Base-by-base conservation (phyloP, 2,329 filamentous ascomycete genomes). In the Apiospora malaysiana region DNA sequence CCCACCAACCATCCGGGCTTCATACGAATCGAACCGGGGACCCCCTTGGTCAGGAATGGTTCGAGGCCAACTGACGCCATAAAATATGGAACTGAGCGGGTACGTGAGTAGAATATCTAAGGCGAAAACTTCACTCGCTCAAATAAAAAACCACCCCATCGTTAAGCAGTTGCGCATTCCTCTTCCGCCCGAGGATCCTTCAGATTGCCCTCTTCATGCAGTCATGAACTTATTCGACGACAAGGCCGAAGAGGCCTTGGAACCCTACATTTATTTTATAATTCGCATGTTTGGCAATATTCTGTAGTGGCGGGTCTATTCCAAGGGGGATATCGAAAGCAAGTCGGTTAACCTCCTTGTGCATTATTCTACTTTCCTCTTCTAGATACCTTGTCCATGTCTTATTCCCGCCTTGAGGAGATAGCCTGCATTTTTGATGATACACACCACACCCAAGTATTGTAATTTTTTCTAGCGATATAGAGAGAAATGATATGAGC, bases 311-410 rank as follows among this genome's bases (percentile, higher is more conserved):
- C 51, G 51, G 18, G 16, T 37, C 16, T 37, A 32, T 32, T 27
- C 1, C 32, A 32, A 37, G 32, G 16, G 56, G 56, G n/a, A 5
- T 18, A 12, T 18, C 32, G 32, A 21, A 40, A 63, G 21, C 32
- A 21, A 21, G 9, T 63, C 21, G 32, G 56, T 12, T 9, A 37
- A 63, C 56, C 21, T 40, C 21, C 16, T 32, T 32, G 3, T 32
- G 9, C 10, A 37, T 23, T 40, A 18, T 37, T 37, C 40, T 40
- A n/a, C 32, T 40, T 63, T 63, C 32, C 40, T 63, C 32, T 63
- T 63, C 56, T 40, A 63, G 56, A 63, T 37, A 63, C 56, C 56
- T 63, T 7, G 56, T n/a, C 32, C 8, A 40, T 63, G 32, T 23
- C 16, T 63, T 37, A 27, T 59, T 63, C 21, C 27, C 49, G 12